Percentiles rank a stretch among this genome's conserved stretches.
phyloP scores from a whole-genome alignment of 164 flowering plant genomes.

The Liriodendron chinense region DNA sequence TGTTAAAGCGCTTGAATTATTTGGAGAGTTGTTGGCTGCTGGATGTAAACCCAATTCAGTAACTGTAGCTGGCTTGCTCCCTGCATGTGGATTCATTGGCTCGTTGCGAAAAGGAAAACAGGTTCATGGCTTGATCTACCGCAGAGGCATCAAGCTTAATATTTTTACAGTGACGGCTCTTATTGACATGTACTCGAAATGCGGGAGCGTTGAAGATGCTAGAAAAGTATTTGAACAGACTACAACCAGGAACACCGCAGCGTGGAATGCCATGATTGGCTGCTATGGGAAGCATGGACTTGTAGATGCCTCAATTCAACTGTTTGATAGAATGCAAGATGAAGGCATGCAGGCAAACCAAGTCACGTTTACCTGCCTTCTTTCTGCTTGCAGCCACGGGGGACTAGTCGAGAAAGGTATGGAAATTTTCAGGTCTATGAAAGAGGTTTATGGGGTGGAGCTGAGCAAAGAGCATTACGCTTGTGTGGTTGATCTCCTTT shows the following conservation, averaged over 20 bases:
- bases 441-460: constrained; percentile 29
- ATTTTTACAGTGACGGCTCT: constrained; percentile 57
- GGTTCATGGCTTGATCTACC: constrained; percentile 49
- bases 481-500: constrained; percentile 59
- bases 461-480: constrained; percentile 54
- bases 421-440: constrained; percentile 45
- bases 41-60: constrained; percentile 56
- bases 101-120: constrained; percentile 45
- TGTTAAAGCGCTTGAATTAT: constrained; percentile 43
- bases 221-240: constrained; percentile 40
- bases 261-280: constrained; percentile 74
- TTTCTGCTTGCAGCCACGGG: constrained; percentile 72
- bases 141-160: constrained; percentile 39
- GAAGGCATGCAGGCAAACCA: constrained; percentile 44
- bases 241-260: constrained; percentile 32
- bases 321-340: constrained; percentile 56
- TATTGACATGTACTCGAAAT: constrained; percentile 46
- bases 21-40: constrained; percentile 40
- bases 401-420: constrained; percentile 56
- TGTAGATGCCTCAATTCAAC: constrained; percentile 35
- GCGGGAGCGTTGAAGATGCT: constrained; percentile 52
- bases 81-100: constrained; percentile 45
- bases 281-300: constrained; percentile 66
- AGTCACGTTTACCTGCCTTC: constrained; percentile 54
- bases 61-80: constrained; percentile 60